Conservation (phyloP, 2,329 filamentous ascomycete species). For the Fusarium tuaranense region DNA sequence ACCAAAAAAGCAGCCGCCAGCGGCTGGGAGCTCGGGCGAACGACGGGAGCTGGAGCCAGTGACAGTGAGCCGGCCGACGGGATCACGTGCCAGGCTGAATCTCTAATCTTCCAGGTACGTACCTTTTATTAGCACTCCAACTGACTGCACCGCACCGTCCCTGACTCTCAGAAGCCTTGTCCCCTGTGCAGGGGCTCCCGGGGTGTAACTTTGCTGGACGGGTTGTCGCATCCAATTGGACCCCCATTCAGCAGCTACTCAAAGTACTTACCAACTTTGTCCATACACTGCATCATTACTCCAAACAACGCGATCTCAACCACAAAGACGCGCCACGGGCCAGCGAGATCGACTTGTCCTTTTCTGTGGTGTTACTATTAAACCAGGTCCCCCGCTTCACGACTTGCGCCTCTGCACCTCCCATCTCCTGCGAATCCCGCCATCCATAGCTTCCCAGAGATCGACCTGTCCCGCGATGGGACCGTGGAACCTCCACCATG, state of each 20-base stretch:
- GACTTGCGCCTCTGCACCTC: constrained; percentile 7
- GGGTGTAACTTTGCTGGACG: constrained; percentile 18
- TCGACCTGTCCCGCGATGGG: constrained; percentile 60
- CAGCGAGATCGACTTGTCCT: neutral
- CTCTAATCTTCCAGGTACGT: constrained; percentile 14
- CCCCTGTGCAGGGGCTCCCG: constrained; percentile 23
- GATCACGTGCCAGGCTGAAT: constrained; percentile 41
- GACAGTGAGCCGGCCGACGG: constrained; percentile 35
- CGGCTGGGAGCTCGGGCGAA: constrained; percentile 50
- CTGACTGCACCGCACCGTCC: neutral
- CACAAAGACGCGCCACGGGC: constrained; percentile 4
- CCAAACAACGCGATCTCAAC: constrained; percentile 19
- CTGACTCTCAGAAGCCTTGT: constrained; percentile 3
- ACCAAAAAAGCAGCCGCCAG: constrained; percentile 29
- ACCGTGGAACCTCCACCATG: constrained; percentile 62
- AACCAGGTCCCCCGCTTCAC: neutral
- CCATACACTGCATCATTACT: constrained; percentile 21
- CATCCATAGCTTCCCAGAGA: constrained; percentile 38
- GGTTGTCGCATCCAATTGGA: constrained; percentile 33
- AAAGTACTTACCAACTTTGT: constrained; percentile 17
- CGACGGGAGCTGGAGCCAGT: constrained; percentile 36
- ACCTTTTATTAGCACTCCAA: neutral
- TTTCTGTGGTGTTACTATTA: neutral
- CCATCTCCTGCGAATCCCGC: constrained; percentile 12
- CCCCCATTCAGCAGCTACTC: constrained; percentile 26